A percentile compares a stretch with the other conserved stretches of the same genome.
phyloP scores from a whole-genome alignment of 805 yeast species.

The Lipomyces yamadae region DNA sequence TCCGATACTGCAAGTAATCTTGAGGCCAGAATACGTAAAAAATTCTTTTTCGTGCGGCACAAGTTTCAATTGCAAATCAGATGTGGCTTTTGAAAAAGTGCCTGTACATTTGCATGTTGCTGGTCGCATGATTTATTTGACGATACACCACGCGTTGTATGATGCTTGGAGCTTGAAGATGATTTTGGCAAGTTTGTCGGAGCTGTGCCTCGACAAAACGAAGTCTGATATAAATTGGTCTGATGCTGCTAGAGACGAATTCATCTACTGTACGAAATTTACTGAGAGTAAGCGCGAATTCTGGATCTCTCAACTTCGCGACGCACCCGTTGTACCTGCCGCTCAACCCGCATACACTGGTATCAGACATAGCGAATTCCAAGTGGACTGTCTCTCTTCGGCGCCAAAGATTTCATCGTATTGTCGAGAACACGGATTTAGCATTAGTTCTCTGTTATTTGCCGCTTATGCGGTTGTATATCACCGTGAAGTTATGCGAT shows the following conservation, averaged over 20 bases:
- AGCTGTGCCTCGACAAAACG: constrained; percentile 10
- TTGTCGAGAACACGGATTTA: constrained; percentile 8
- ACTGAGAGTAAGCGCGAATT: background rate
- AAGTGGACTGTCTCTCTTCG: background rate
- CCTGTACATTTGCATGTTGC: constrained; percentile 25
- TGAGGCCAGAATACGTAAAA: background rate
- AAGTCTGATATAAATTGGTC: background rate
- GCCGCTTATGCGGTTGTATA: constrained; percentile 27
- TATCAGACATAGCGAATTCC: background rate
- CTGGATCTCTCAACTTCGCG: constrained; percentile 8
- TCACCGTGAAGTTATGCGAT: background rate
- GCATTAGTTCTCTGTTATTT: constrained; percentile 19
- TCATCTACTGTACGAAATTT: background rate
- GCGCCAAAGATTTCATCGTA: background rate
- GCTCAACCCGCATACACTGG: background rate
- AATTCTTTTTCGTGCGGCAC: background rate
- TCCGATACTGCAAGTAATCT: constrained; percentile 36
- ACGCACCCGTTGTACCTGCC: background rate
- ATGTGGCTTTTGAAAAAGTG: constrained; percentile 3
- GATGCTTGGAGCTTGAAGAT: constrained; percentile 40
- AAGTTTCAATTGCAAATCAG: background rate
- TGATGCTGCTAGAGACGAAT: background rate
- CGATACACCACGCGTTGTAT: constrained; percentile 40
- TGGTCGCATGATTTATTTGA: constrained; percentile 17
- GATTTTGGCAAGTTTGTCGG: constrained; percentile 19